Evolutionary conservation across 108 stramenopile species (phyloP).

Genomic region (Cafeteria roenbergensis): DNA sequence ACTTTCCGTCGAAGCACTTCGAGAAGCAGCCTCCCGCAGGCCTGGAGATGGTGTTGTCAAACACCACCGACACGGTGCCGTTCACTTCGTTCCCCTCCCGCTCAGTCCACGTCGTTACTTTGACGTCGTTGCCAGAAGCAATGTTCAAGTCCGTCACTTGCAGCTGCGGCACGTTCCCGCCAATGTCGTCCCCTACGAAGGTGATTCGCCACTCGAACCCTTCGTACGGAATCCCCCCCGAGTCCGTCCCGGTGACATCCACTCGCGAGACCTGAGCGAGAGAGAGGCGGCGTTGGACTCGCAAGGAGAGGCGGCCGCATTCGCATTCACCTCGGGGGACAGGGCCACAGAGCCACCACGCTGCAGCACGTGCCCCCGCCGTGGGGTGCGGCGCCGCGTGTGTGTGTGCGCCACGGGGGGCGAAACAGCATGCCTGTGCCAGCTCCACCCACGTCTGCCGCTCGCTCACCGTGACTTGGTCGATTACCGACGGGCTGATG

Average conservation of each 20-base stretch:
- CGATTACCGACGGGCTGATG: neutral
- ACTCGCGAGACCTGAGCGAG: too few relatives aligned
- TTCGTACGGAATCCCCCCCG: neutral
- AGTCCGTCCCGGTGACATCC: neutral
- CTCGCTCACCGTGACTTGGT: neutral
- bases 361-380: too few relatives aligned
- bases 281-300: too few relatives aligned
- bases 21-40: neutral
- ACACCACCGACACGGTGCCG: neutral
- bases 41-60: neutral
- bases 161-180: neutral
- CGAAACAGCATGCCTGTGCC: too few relatives aligned
- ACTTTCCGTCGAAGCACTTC: too few relatives aligned
- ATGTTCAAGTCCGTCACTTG: neutral
- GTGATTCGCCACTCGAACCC: neutral
- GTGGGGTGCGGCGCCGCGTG: too few relatives aligned
- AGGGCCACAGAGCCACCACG: too few relatives aligned
- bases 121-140: neutral
- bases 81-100: neutral
- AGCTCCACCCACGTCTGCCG: too few relatives aligned
- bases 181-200: neutral
- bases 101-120: neutral
- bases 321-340: too few relatives aligned
- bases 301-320: too few relatives aligned
- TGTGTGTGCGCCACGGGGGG: too few relatives aligned